Base-by-base conservation (phyloP, 805 yeast species). In the Wickerhamiella sergipiensis region DNA sequence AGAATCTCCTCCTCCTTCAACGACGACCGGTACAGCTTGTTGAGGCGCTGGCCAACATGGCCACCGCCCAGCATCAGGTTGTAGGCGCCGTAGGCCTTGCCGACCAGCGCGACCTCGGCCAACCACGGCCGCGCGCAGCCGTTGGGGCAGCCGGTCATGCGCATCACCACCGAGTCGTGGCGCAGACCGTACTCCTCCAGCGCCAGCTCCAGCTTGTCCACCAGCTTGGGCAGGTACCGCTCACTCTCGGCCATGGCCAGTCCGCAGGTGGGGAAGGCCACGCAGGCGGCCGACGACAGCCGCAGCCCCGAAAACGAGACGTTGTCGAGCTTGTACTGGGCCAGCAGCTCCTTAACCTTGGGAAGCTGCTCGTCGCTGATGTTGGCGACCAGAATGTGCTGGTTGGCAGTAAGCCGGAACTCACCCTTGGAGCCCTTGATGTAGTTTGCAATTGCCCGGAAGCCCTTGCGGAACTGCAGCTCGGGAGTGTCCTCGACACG, bases 51-150 rank as follows among this genome's bases (percentile, higher is more conserved):
- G 54, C 97, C 97, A 62, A 83, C 83, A 68, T 83, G 89, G 40
- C 96, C 95, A 64, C 97, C 97, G 60, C 97, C 97, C 58, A 90
- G 75, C 86, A 89, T 75, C 69, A 90, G 75, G 69, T 90, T 90
- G 70, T 90, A 90, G 17, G 94, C 88, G 49, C 95, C 95, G 56
- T 76, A 80, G 0, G 97, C 96, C 67, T 90, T 90, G 67, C 97
- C 97, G 52, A 90, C 94, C 53, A 88, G 75, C 0, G 97, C 97
- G 52, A 90, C 80, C 67, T 90, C 97, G 4, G 97, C 97, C 48
- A 90, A 71, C 97, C 97, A 90, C 26, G 97, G 97, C 68, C 97
- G 81, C 22, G 97, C 92, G 74, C 97, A 90, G 59, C 97, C 97
- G 67, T 90, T 90, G 50, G 97, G 97, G 76, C 97, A 90, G 52